phyloP scores from a whole-genome alignment of 192 early-diverging fungal genomes.

The Mortierella antarctica region DNA sequence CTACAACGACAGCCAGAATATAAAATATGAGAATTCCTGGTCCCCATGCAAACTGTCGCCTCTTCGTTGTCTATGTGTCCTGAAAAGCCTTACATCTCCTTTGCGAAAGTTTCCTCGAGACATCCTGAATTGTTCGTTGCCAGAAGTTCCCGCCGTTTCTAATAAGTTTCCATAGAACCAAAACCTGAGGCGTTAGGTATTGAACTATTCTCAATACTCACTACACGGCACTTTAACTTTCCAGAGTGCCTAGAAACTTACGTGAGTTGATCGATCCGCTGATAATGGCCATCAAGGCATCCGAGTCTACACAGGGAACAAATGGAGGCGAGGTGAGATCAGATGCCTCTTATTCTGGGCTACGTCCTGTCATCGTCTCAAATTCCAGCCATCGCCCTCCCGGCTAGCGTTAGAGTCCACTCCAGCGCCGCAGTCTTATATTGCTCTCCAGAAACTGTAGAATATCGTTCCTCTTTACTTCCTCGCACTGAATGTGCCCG shows the following conservation, averaged over 20 bases:
- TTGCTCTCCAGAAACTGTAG: too few species aligned
- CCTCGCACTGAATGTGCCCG: neutral
- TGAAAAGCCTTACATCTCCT: conserved; percentile 35
- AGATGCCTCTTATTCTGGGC: neutral
- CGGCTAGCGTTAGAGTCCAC: too few species aligned
- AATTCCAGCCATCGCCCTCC: too few species aligned
- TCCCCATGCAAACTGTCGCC: neutral
- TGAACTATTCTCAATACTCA: too few species aligned
- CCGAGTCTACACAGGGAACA: conserved; percentile 9
- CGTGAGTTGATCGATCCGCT: conserved; percentile 34
- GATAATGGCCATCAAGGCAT: conserved; percentile 37
- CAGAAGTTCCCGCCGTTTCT: conserved; percentile 20
- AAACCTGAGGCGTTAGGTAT: too few species aligned
- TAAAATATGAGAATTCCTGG: neutral
- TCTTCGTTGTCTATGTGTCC: neutral
- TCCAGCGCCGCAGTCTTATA: too few species aligned
- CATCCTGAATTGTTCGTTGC: conserved; percentile 26
- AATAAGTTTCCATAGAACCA: neutral
- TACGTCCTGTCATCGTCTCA: too few species aligned
- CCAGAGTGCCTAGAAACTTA: conserved; percentile 1
- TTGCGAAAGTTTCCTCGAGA: conserved; percentile 42
- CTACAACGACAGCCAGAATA: conserved; percentile 18
- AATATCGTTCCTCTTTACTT: too few species aligned
- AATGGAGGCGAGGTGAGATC: neutral
- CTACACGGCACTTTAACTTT: too few species aligned